A percentile compares a stretch with the other conserved stretches of the same genome.
Conservation (phyloP, 2,329 filamentous ascomycete species). For the Cercospora berteroae region DNA sequence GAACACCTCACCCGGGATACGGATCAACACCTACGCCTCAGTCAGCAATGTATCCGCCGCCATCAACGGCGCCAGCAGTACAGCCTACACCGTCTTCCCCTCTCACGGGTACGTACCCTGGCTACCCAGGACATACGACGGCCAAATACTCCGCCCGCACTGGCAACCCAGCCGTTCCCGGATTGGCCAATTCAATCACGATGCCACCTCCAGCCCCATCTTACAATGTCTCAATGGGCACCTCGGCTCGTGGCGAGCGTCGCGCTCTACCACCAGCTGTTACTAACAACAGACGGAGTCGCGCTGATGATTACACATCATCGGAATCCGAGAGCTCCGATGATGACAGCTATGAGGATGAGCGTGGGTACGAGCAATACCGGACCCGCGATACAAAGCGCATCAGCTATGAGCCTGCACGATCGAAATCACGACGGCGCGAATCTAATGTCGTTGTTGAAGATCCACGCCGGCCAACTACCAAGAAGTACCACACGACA, state of each 20-base stretch:
- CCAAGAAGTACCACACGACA: conserved; percentile 3
- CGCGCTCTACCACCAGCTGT: conserved; percentile 1
- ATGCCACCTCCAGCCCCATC: conserved; percentile 10
- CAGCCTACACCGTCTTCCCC: conserved; percentile 23
- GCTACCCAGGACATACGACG: conserved; percentile 19
- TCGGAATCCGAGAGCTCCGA: conserved; percentile 17
- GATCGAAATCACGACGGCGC: conserved; percentile 18
- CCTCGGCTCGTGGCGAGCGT: conserved; percentile 14
- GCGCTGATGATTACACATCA: conserved; percentile 14
- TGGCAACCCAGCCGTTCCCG: conserved; percentile 20
- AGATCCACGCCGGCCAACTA: neutral
- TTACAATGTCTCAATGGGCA: conserved; percentile 16
- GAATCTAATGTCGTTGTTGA: neutral
- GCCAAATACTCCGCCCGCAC: conserved; percentile 30
- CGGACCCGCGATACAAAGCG: conserved; percentile 9
- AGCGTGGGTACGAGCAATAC: conserved; percentile 3
- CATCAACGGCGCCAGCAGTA: conserved; percentile 19
- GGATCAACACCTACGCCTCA: conserved; percentile 24
- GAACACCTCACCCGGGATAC: conserved; percentile 16
- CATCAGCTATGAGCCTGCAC: conserved; percentile 12
- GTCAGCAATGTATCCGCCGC: conserved; percentile 28
- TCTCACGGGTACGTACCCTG: conserved; percentile 13
- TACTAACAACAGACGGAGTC: neutral
- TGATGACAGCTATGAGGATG: conserved; percentile 23
- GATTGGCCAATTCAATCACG: conserved; percentile 20